Percentiles rank a stretch among this genome's conserved stretches.
Evolutionary conservation across 257 asterid genomes (phyloP).

Genomic region (Paulownia fortunei): DNA sequence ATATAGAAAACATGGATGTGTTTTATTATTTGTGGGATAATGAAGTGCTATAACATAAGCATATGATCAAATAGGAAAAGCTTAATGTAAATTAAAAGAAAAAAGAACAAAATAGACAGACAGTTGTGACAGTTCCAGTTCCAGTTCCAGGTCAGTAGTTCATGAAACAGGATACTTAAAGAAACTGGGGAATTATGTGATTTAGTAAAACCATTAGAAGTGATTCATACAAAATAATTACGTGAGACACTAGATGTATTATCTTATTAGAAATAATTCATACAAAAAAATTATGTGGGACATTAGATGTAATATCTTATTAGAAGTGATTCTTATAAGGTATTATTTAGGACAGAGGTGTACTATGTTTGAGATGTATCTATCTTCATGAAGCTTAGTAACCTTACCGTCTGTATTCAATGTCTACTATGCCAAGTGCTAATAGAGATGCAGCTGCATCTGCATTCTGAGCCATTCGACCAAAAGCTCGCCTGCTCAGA

Average conservation of each 20-base stretch:
- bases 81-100: neutral
- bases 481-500: constrained; percentile 70
- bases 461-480: constrained; percentile 69
- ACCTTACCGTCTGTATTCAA: constrained; percentile 67
- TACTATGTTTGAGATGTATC: neutral
- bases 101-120: neutral
- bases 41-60: neutral
- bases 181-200: neutral
- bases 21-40: neutral
- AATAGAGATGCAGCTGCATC: constrained; percentile 66
- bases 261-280: neutral
- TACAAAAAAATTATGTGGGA: neutral
- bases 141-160: neutral
- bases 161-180: neutral
- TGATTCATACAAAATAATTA: neutral
- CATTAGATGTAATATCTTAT: neutral
- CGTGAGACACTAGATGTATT: neutral
- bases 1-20: neutral
- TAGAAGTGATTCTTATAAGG: neutral
- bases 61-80: neutral
- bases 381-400: neutral
- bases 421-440: constrained; percentile 63
- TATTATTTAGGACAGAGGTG: neutral
- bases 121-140: neutral
- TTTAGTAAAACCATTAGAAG: neutral